phyloP scores from a whole-genome alignment of 2,329 filamentous ascomycete species.

The Xylariales sp. region DNA sequence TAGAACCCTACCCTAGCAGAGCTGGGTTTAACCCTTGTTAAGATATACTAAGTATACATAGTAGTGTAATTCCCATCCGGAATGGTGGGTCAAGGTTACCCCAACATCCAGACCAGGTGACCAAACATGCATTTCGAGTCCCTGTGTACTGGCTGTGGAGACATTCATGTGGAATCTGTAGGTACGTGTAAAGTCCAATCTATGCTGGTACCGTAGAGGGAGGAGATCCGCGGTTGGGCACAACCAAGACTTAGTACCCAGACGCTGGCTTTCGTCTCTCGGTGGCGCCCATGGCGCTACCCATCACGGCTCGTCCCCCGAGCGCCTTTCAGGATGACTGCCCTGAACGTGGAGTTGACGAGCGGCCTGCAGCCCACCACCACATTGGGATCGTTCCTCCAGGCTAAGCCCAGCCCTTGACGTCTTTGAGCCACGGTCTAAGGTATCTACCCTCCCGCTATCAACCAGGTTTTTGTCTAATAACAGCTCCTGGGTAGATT shows the following conservation, averaged over 20 bases:
- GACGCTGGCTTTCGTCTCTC: constrained; percentile 21
- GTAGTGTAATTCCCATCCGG: constrained; percentile 26
- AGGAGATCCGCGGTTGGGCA: constrained; percentile 30
- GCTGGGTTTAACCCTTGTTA: constrained; percentile 21
- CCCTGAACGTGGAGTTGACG: constrained; percentile 33
- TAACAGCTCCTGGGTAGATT: constrained; percentile 19
- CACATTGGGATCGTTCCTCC: constrained; percentile 32
- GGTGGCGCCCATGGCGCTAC: constrained; percentile 33
- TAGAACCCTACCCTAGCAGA: constrained; percentile 11
- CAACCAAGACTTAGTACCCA: constrained; percentile 21
- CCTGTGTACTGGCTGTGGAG: constrained; percentile 17
- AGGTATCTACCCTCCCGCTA: constrained; percentile 30
- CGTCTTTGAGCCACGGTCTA: constrained; percentile 30
- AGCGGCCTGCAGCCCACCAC: constrained; percentile 32
- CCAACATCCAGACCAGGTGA: constrained; percentile 39
- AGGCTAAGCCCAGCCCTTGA: constrained; percentile 37
- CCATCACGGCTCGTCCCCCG: constrained; percentile 35
- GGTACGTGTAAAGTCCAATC: constrained; percentile 26
- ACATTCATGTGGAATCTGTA: constrained; percentile 29
- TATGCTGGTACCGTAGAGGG: constrained; percentile 32
- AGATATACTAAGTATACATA: not conserved
- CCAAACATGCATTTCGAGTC: constrained; percentile 31
- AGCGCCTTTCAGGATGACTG: constrained; percentile 27
- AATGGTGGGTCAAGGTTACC: constrained; percentile 37
- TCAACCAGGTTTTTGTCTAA: constrained; percentile 28